Conservation (phyloP, 2,329 filamentous ascomycete genomes). For the Xylariaceae sp. region DNA sequence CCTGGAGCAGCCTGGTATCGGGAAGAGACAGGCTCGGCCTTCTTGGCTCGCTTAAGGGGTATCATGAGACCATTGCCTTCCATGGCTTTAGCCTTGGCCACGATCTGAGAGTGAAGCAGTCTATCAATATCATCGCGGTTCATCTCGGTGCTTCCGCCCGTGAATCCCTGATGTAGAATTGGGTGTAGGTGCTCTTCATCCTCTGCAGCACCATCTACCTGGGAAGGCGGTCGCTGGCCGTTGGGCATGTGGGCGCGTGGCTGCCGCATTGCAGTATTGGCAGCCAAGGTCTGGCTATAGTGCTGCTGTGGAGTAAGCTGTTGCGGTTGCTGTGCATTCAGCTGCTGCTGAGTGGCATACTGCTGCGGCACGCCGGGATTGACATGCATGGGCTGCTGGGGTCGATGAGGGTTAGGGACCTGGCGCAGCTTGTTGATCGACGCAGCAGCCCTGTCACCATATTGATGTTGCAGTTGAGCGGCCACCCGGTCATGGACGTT, state of each 20-base stretch:
- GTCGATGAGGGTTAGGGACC: constrained; percentile 19
- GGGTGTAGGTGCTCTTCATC: constrained; percentile 51
- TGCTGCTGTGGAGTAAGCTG: constrained; percentile 22
- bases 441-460: constrained; percentile 55
- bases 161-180: constrained; percentile 47
- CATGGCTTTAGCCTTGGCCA: constrained; percentile 57
- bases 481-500: constrained; percentile 48
- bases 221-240: constrained; percentile 39
- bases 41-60: constrained; percentile 52
- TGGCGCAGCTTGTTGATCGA: constrained; percentile 55
- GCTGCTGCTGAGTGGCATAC: constrained; percentile 18
- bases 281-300: constrained; percentile 12
- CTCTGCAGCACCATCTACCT: constrained; percentile 70
- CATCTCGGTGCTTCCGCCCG: constrained; percentile 47
- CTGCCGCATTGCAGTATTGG: constrained; percentile 20
- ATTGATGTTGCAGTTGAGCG: constrained; percentile 50
- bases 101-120: constrained; percentile 61
- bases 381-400: constrained; percentile 18
- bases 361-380: constrained; percentile 15
- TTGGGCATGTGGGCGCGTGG: constrained; percentile 30
- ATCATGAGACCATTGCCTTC: constrained; percentile 72
- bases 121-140: constrained; percentile 58
- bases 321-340: constrained; percentile 21
- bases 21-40: constrained; percentile 24
- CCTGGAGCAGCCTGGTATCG: constrained; percentile 11